A percentile compares a stretch with the other conserved stretches of the same genome.
Conservation (phyloP, 2,329 filamentous ascomycete genomes). For the Raffaelea arxii region DNA sequence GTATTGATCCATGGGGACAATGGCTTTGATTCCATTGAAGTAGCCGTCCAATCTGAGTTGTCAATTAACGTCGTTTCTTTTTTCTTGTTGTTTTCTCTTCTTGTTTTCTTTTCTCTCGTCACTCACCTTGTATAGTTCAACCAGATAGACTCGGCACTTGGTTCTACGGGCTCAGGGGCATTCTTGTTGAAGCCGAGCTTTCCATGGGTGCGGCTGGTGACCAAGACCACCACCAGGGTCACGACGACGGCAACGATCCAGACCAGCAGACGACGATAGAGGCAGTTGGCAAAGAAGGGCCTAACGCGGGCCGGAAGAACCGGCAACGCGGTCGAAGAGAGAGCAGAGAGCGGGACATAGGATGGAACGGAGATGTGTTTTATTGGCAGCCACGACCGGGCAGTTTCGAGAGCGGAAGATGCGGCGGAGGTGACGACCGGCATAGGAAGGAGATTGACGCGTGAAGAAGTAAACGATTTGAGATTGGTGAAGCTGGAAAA, state of each 20-base stretch:
- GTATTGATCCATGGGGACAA: conserved; percentile 56
- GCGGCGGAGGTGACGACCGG: conserved; percentile 10
- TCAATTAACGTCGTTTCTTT: background rate
- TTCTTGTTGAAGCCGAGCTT: conserved; percentile 15
- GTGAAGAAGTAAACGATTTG: conserved; percentile 5
- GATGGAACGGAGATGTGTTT: conserved; percentile 7
- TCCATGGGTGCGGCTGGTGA: conserved; percentile 9
- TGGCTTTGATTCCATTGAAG: conserved; percentile 63
- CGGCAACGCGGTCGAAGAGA: background rate
- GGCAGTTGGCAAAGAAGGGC: conserved; percentile 37
- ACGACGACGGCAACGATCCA: conserved; percentile 34
- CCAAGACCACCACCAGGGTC: conserved; percentile 12
- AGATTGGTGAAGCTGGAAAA: conserved; percentile 8
- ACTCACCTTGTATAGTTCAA: conserved; percentile 34
- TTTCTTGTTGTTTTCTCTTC: too few relatives aligned
- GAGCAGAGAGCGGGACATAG: conserved; percentile 6
- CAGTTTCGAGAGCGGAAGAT: conserved; percentile 10
- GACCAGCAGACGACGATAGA: conserved; percentile 42
- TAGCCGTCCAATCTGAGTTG: conserved; percentile 63
- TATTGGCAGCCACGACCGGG: conserved; percentile 10
- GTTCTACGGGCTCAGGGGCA: conserved; percentile 17
- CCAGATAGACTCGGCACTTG: conserved; percentile 21
- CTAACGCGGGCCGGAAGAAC: conserved; percentile 6
- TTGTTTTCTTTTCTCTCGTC: too few relatives aligned
- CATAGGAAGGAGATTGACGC: conserved; percentile 10